Percentiles rank a stretch among this genome's conserved stretches.
Evolutionary conservation across 2,329 filamentous ascomycete genomes (phyloP).

Genomic region (Knufia petricola): DNA sequence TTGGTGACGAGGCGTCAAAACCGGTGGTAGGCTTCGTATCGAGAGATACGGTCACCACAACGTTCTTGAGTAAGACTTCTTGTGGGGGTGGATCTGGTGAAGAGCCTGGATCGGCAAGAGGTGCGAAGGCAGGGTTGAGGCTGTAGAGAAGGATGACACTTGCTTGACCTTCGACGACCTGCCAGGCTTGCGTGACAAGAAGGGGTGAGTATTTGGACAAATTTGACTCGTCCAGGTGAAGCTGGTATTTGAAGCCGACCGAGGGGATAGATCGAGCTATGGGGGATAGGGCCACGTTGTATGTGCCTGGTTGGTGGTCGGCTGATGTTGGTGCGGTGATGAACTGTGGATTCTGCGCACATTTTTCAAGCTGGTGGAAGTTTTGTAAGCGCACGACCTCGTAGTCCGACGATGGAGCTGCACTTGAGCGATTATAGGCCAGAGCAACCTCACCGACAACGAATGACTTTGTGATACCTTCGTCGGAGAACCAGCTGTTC

Average conservation of each 20-base stretch:
- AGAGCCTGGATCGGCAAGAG: conserved; percentile 5
- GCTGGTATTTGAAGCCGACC: conserved; percentile 85
- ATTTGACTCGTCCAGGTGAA: conserved; percentile 57
- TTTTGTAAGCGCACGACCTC: conserved; percentile 78
- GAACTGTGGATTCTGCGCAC: conserved; percentile 88
- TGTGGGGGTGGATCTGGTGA: conserved; percentile 30
- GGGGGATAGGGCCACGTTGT: conserved; percentile 62
- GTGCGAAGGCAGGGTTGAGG: conserved; percentile 60
- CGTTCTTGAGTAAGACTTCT: conserved; percentile 58
- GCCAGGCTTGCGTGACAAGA: conserved; percentile 67
- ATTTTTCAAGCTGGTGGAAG: conserved; percentile 77
- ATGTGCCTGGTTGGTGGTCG: conserved; percentile 52
- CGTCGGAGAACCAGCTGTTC: conserved; percentile 72
- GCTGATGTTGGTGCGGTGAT: conserved; percentile 41
- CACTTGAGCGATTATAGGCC: conserved; percentile 54
- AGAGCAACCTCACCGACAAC: conserved; percentile 85
- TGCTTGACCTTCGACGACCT: conserved; percentile 73
- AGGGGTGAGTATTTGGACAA: conserved; percentile 58
- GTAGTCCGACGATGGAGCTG: conserved; percentile 33
- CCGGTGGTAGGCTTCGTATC: conserved; percentile 28
- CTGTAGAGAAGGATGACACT: conserved; percentile 77
- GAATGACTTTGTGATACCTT: conserved; percentile 58
- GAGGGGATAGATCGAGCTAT: conserved; percentile 55
- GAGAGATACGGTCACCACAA: conserved; percentile 56
- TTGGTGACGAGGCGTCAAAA: conserved; percentile 26